Base-by-base conservation (phyloP, 2,329 filamentous ascomycete species). In the Pyrenochaeta sp. region DNA sequence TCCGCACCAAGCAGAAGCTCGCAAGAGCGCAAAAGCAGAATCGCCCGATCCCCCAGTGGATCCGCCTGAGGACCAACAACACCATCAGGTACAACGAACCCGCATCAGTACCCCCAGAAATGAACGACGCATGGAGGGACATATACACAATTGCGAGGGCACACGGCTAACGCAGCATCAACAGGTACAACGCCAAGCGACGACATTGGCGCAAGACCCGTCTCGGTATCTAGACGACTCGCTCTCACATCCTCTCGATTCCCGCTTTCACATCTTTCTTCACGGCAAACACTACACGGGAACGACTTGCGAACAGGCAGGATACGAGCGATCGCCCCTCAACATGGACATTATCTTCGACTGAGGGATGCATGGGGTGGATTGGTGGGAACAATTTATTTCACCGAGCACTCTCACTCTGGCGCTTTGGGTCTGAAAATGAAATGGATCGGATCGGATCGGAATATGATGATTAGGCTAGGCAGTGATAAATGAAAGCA, bases 1-100 rank as follows among this genome's bases (percentile, higher is more conserved):
- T 99, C 91, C 89, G 92, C 79, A 96, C 92, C 81, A 99, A 99
- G 92, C 89, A 95, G 81, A 99, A 99, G 94, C 91, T 99, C 83
- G 94, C 94, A 77, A 96, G 93, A 86, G 94, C 94, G 77, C 93
- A 97, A 86, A 97, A 96, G 87, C 93, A 97, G 85, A 99, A 99
- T 88, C 89, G 94, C 78, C 94, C 94, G 71, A 96, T 99, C 77
- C 94, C 94, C 65, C 94, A 99, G 85, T 99, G 94, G 94, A 97
- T 99, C 78, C 89, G 94, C 77, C 87, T 99, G 74, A 88, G 93
- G 78, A 97, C 94, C 72, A 88, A 87, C 80, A 99, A 99, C 87
- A 96, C 92, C 81, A 96, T 99, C 83, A 89, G 93, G 94, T 99
- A 90, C 81, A 87, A 80, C 31, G 21, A 23, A 26, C 35, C 29